These are phyloP conservation scores for Nigrospora osmanthi DNA, from an alignment of 2,329 filamentous ascomycete species.

Conservation along the genomic window DNA sequence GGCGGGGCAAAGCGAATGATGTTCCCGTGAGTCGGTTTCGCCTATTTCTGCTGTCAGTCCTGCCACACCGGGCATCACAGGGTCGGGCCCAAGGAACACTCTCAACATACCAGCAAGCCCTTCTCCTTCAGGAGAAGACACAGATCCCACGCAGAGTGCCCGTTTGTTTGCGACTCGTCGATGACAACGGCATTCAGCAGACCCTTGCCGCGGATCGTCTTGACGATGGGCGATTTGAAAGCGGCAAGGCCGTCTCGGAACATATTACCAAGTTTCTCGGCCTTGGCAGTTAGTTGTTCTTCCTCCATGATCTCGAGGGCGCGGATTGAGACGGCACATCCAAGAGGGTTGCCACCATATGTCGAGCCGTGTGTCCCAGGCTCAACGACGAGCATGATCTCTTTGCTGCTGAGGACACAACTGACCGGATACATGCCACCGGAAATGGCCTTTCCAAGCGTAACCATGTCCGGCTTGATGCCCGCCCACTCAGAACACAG, in stretches of 20 bases:
- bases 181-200: slow-evolving; percentile 94
- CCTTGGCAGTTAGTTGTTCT: slow-evolving; percentile 77
- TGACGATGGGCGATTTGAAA: slow-evolving; percentile 74
- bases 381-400: slow-evolving; percentile 93
- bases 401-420: slow-evolving; percentile 77
- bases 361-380: slow-evolving; percentile 95
- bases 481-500: slow-evolving; percentile 91
- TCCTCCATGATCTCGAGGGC: slow-evolving; percentile 91
- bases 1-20: slow-evolving; percentile 98
- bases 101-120: slow-evolving; percentile 69
- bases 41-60: slow-evolving; percentile 39
- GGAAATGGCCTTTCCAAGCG: slow-evolving; percentile 94
- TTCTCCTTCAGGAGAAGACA: slow-evolving; percentile 95
- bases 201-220: slow-evolving; percentile 81
- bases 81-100: no score
- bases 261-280: slow-evolving; percentile 70
- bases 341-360: slow-evolving; percentile 95
- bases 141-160: slow-evolving; percentile 89
- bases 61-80: no score
- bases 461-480: slow-evolving; percentile 91
- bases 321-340: slow-evolving; percentile 90
- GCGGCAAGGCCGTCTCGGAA: slow-evolving; percentile 74
- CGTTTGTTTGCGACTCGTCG: slow-evolving; percentile 77
- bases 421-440: slow-evolving; percentile 99
- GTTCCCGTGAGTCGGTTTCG: slow-evolving; percentile 97